phyloP scores from a whole-genome alignment of 306 rosid species.

The Castanospermum australe region DNA sequence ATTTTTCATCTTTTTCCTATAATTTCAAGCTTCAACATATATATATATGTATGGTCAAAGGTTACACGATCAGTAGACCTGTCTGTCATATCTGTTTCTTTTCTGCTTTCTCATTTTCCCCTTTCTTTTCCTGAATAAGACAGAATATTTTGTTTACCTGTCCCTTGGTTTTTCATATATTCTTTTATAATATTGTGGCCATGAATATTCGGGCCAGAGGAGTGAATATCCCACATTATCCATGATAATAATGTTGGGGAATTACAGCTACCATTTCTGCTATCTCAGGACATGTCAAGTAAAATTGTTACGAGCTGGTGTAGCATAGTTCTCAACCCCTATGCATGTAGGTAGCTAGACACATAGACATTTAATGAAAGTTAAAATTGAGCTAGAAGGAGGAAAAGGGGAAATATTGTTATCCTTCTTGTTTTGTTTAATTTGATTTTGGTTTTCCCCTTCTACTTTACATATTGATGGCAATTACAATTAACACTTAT shows the following conservation, averaged over 20 bases:
- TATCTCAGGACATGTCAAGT: not conserved
- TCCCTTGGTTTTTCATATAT: not conserved
- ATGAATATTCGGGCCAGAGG: slow-evolving; percentile 1
- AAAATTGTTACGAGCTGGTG: not conserved
- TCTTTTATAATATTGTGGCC: not conserved
- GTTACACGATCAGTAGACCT: not conserved
- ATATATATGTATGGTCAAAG: not conserved
- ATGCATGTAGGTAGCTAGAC: not conserved
- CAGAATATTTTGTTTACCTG: not conserved
- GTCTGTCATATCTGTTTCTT: not conserved
- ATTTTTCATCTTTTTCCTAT: too few relatives aligned
- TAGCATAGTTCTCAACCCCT: not conserved
- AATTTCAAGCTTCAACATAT: too few relatives aligned
- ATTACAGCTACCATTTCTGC: not conserved
- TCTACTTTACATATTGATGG: not conserved
- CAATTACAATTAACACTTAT: not conserved
- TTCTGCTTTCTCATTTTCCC: not conserved
- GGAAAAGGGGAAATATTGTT: not conserved
- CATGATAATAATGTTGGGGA: not conserved
- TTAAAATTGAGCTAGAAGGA: not conserved
- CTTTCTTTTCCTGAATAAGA: not conserved
- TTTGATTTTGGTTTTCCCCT: not conserved
- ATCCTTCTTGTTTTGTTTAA: not conserved
- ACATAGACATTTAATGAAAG: not conserved
- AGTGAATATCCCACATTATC: not conserved